phyloP scores from a whole-genome alignment of 306 rosid genomes.

The Malus orientalis region DNA sequence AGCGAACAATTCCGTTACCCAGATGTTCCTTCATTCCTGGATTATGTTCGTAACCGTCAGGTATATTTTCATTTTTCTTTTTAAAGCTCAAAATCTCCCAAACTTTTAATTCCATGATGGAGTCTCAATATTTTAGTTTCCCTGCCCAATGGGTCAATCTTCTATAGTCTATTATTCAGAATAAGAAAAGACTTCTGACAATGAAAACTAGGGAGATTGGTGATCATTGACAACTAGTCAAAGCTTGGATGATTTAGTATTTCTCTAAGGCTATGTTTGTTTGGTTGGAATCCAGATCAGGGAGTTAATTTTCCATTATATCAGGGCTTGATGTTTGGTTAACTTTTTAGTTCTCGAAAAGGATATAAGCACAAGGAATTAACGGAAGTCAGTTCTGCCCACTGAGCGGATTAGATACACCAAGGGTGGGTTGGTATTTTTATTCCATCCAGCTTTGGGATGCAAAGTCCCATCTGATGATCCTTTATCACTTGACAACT shows the following conservation, averaged over 20 bases:
- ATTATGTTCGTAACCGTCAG: conserved; percentile 91
- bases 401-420: not conserved
- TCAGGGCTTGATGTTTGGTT: not conserved
- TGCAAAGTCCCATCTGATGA: not conserved
- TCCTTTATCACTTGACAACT: not conserved
- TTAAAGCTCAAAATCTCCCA: not conserved
- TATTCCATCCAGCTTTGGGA: not conserved
- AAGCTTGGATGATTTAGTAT: not conserved
- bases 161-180: not conserved
- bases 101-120: not conserved
- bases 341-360: not conserved
- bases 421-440: not conserved
- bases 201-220: not conserved
- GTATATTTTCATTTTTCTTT: conserved; percentile 25
- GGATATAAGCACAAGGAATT: not conserved
- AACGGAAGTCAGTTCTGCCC: not conserved
- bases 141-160: not conserved
- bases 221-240: not conserved
- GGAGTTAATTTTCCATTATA: not conserved
- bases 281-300: not conserved
- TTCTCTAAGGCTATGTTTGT: not conserved
- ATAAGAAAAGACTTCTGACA: not conserved
- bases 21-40: conserved; percentile 75
- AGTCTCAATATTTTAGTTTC: not conserved
- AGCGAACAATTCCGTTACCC: conserved; percentile 65